Base-by-base conservation (phyloP, 2,329 filamentous ascomycete genomes). In the Sporothrix sp. region DNA sequence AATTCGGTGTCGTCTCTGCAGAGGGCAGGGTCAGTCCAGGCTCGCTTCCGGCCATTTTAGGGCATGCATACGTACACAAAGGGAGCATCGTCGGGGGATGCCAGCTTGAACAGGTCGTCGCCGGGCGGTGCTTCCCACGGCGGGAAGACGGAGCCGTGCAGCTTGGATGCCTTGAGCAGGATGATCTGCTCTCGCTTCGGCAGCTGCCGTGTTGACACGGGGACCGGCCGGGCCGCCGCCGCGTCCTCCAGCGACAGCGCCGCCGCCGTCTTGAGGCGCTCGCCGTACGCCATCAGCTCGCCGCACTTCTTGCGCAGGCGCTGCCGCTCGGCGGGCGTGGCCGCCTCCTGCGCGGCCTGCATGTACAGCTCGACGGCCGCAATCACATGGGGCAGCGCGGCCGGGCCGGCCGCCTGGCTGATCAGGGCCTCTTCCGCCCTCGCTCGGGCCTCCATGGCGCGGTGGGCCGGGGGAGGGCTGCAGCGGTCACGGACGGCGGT, bases 81-180 rank as follows among this genome's bases (percentile, higher is more conserved):
- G n/a, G 68, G 63, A 8, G 48, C 57, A 7, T 66, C 64, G 35
- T 71, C 69, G n/a, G 71, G 72, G 3, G 72, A 63, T 6, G 63
- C 58, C 25, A 73, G 65, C 28, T 72, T 65, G 58, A 96, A 95
- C 27, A 85, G 78, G 4, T 73, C 65, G 0, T 75, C 64, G 3
- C 66, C 63, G 1, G 87, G 84, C 25, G 80, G 71, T 2, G 66
- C 66, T n/a, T 76, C 76, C 93, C 93, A 98, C 0, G 86, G 88
- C 10, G 85, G 88, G 58, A 95, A 97, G 18, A 84, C 74, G 60
- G 82, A 85, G 1, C 85, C 87, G 62, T 95, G 87, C 18, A 98
- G 73, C 50, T 81, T 84, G 4, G 90, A 93, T 3, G 84, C 81
- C 61, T 83, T 81, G 2, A 86, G 71, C 8, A 97, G 66, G 46